Evolutionary conservation across 2,329 filamentous ascomycete species (phyloP).

Genomic region (Clonostachys rosea): DNA sequence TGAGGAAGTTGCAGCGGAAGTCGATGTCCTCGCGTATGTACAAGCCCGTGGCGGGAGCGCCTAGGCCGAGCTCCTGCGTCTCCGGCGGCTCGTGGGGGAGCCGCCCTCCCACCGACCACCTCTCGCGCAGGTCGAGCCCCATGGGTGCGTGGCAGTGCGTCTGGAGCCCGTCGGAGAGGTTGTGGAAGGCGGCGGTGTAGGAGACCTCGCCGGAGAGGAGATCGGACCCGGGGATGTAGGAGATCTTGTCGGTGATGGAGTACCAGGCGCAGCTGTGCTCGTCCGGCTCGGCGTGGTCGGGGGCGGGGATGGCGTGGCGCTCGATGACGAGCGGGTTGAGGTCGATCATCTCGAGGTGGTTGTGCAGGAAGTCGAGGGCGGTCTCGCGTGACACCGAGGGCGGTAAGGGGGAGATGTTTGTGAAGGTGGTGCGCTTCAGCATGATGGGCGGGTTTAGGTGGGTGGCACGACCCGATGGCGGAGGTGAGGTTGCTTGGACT

Average conservation of each 20-base stretch:
- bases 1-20: constrained; percentile 71
- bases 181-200: constrained; percentile 78
- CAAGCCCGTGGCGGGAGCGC: constrained; percentile 62
- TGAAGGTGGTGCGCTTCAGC: constrained; percentile 69
- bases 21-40: constrained; percentile 85
- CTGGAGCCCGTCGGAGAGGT: constrained; percentile 67
- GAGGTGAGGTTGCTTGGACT: too few species aligned
- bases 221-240: constrained; percentile 67
- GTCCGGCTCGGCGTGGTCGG: constrained; percentile 61
- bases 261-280: constrained; percentile 76
- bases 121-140: constrained; percentile 72
- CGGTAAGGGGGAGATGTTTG: constrained; percentile 75
- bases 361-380: constrained; percentile 72
- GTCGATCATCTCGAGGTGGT: constrained; percentile 80
- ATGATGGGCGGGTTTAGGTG: constrained; percentile 29
- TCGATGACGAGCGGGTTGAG: constrained; percentile 79
- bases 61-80: constrained; percentile 61
- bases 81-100: constrained; percentile 65
- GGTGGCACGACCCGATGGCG: background rate
- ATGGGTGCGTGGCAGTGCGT: constrained; percentile 82
- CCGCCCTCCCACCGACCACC: constrained; percentile 72
- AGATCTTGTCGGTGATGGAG: constrained; percentile 70
- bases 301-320: constrained; percentile 63
- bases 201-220: constrained; percentile 61
- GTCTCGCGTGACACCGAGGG: constrained; percentile 59